Evolutionary conservation across 192 early-diverging fungal genomes (phyloP).

Genomic region (Gonapodya sp.): DNA sequence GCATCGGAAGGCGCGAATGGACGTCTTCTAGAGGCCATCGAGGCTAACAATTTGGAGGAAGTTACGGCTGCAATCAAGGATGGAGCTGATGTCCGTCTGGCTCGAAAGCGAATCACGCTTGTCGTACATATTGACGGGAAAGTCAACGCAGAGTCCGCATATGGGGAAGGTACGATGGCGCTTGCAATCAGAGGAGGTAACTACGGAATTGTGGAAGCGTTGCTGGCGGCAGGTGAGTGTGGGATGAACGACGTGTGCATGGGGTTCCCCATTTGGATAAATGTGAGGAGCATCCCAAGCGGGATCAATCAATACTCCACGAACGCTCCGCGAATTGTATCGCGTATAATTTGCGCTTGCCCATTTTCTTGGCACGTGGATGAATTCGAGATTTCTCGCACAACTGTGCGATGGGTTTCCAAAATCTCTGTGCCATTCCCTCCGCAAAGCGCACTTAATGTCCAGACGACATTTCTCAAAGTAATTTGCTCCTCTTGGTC

Average conservation of each 20-base stretch:
- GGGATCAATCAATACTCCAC: too few relatives aligned
- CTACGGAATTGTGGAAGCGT: not conserved
- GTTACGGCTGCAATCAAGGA: not conserved
- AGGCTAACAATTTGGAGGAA: not conserved
- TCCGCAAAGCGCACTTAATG: too few relatives aligned
- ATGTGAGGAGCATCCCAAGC: too few relatives aligned
- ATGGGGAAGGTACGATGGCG: not conserved
- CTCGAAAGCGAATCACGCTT: not conserved
- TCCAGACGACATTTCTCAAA: not conserved
- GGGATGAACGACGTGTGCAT: too few relatives aligned
- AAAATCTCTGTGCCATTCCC: too few relatives aligned
- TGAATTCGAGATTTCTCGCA: not conserved
- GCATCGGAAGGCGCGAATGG: not conserved
- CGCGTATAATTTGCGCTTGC: too few relatives aligned
- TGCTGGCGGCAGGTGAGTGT: not conserved
- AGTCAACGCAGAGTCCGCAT: not conserved
- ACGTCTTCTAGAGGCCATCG: not conserved
- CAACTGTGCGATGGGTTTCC: too few relatives aligned
- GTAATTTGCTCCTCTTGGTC: too few relatives aligned
- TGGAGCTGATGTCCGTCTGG: not conserved
- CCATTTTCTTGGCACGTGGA: too few relatives aligned
- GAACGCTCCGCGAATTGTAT: too few relatives aligned
- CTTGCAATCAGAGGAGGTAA: not conserved
- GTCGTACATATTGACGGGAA: not conserved
- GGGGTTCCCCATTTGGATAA: too few relatives aligned